A percentile compares a stretch with the other conserved stretches of the same genome.
Evolutionary conservation across 2,329 filamentous ascomycete species (phyloP).

Genomic region (Zymoseptoria tritici): DNA sequence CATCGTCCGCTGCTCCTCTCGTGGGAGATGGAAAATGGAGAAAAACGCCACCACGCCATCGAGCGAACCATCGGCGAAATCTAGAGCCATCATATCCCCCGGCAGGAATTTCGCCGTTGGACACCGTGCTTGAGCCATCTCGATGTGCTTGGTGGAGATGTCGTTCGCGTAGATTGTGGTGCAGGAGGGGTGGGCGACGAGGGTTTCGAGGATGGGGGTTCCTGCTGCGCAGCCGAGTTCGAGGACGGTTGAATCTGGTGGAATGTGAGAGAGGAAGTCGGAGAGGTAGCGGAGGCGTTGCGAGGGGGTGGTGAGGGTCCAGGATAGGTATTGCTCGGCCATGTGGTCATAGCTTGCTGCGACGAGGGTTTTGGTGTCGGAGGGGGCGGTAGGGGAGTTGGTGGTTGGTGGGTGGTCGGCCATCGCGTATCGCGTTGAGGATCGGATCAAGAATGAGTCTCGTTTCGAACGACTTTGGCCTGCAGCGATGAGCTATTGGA

Average conservation of each 20-base stretch:
- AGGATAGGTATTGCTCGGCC: slow-evolving; percentile 1
- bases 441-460: too few species aligned
- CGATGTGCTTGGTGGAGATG: slow-evolving; percentile 12
- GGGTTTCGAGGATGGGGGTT: slow-evolving; percentile 22
- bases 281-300: not conserved
- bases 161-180: slow-evolving; percentile 13
- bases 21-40: slow-evolving; percentile 15
- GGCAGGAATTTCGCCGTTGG: slow-evolving; percentile 1
- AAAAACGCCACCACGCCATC: slow-evolving; percentile 12
- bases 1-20: slow-evolving; percentile 11
- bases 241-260: slow-evolving; percentile 19
- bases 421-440: too few species aligned
- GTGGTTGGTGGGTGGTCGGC: too few species aligned
- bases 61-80: slow-evolving; percentile 8
- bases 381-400: not conserved
- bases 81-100: slow-evolving; percentile 14
- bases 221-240: slow-evolving; percentile 37
- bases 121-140: slow-evolving; percentile 14
- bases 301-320: not conserved
- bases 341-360: slow-evolving; percentile 3
- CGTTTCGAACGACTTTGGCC: too few species aligned
- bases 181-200: slow-evolving; percentile 9
- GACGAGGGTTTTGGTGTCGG: slow-evolving; percentile 1
- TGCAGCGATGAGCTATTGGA: too few species aligned
- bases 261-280: not conserved